Base-by-base conservation (phyloP, 805 yeast species). In the Kodamaea nitidulidarum region DNA sequence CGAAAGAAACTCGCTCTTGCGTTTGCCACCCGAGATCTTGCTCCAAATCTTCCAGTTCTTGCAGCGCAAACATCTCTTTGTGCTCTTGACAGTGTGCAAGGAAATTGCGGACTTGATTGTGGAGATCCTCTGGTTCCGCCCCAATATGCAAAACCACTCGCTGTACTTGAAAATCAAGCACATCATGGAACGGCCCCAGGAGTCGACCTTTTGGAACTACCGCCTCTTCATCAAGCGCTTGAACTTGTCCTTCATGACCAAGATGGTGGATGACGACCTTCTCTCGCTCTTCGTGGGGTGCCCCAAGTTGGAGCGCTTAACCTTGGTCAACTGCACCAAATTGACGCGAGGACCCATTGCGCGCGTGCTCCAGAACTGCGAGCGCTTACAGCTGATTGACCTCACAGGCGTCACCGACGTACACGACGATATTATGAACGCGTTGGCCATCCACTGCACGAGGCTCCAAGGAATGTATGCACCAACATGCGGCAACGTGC, bases 401-500 rank as follows among this genome's bases (percentile, higher is more conserved):
- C 71, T 91, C 50, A 82, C 96, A 0, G 93, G 93, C 7, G 83
- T 87, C 4, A 71, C 70, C 31, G 78, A 74, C 45, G 61, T 68
- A 38, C 72, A 68, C 40, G 96, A 90, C 64, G 78, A 73, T 32
- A 78, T 88, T 4, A 77, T 88, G 42, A 49, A 61, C 20, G 78
- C 84, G 5, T 68, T 91, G 47, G 88, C 96, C 2, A 55, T 56
- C 7, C 72, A 77, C 51, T 90, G 96, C 59, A 74, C 76, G 26
- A 66, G 91, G 34, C 68, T 91, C 32, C 97, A 91, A 63, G 96
- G 96, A 1, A 67, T 90, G 33, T 90, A 88, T 56, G 93, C 93
- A 0, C 90, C 95, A 1, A 86, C 85, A 4, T 88, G 96, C 41
- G 76, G 76, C 26, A 61, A 67, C n/a, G 81, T 91, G 3, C 70